Evolutionary conservation across 352 stramenopile species (phyloP).

Genomic region (Phytophthora palmivora): DNA sequence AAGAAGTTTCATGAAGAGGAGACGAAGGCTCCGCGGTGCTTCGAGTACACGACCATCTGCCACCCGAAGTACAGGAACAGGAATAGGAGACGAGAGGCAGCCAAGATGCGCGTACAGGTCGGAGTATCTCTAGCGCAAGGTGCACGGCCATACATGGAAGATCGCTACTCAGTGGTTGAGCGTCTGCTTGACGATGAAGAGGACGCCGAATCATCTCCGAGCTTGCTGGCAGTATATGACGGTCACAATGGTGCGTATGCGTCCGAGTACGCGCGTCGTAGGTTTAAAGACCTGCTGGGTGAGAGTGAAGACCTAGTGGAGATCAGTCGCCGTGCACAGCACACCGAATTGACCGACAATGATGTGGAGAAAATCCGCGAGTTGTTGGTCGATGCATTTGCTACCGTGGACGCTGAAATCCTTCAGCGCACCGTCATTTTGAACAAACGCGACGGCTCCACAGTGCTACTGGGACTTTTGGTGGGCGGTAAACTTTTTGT

Average conservation of each 20-base stretch:
- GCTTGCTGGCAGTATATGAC: constrained; percentile 74
- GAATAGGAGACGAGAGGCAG: constrained; percentile 20
- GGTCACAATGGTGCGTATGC: constrained; percentile 80
- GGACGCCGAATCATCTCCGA: constrained; percentile 52
- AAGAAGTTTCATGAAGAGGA: constrained; percentile 58
- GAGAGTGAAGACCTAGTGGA: constrained; percentile 55
- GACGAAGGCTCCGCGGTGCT: constrained; percentile 39
- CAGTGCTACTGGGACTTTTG: constrained; percentile 74
- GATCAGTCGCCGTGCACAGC: constrained; percentile 48
- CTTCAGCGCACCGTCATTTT: constrained; percentile 69
- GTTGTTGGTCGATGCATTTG: constrained; percentile 65
- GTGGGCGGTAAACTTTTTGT: constrained; percentile 79
- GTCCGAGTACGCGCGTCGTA: constrained; percentile 64
- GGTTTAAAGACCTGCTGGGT: constrained; percentile 66
- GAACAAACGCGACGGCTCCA: constrained; percentile 79
- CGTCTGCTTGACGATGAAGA: constrained; percentile 60
- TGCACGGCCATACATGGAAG: constrained; percentile 82
- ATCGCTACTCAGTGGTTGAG: constrained; percentile 70
- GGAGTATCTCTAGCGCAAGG: constrained; percentile 65
- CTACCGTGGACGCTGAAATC: constrained; percentile 74
- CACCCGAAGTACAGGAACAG: constrained; percentile 22
- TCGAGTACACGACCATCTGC: constrained; percentile 62
- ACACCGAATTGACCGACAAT: constrained; percentile 43
- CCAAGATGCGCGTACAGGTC: constrained; percentile 56
- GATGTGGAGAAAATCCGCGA: constrained; percentile 59